phyloP scores from a whole-genome alignment of 768 basidiomycete genomes.

The Fomitopsis serialis region DNA sequence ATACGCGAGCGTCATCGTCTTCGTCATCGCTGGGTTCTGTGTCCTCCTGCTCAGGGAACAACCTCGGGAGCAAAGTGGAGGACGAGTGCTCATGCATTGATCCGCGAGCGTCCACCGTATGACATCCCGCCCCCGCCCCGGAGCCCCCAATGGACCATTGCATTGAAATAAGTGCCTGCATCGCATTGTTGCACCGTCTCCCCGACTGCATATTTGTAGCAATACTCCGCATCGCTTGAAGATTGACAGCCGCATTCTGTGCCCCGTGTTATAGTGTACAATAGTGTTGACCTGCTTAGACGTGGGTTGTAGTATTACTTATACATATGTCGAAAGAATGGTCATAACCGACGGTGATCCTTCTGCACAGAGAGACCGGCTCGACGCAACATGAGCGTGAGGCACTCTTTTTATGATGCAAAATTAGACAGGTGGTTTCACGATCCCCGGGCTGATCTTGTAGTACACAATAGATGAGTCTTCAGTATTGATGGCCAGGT shows the following conservation, averaged over 20 bases:
- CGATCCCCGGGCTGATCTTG: conserved; percentile 71
- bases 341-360: no score
- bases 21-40: conserved; percentile 56
- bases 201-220: neutral
- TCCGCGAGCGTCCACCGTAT: neutral
- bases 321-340: neutral
- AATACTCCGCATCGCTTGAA: neutral
- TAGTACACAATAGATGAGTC: conserved; percentile 86
- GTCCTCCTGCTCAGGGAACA: conserved; percentile 55
- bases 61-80: conserved; percentile 32
- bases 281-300: neutral
- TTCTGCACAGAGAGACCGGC: no score
- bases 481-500: conserved; percentile 66
- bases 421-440: conserved; percentile 58
- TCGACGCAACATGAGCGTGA: no score
- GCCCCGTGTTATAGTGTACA: neutral
- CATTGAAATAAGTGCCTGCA: no score
- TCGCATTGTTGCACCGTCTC: no score
- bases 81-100: conserved; percentile 17
- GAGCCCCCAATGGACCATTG: no score
- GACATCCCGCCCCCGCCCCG: neutral
- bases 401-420: no score
- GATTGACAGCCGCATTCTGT: no score
- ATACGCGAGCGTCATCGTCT: conserved; percentile 65
- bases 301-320: neutral